These are phyloP conservation scores for Beauveria sp. DNA, from an alignment of 2,329 filamentous ascomycete genomes.

Conservation along the genomic window DNA sequence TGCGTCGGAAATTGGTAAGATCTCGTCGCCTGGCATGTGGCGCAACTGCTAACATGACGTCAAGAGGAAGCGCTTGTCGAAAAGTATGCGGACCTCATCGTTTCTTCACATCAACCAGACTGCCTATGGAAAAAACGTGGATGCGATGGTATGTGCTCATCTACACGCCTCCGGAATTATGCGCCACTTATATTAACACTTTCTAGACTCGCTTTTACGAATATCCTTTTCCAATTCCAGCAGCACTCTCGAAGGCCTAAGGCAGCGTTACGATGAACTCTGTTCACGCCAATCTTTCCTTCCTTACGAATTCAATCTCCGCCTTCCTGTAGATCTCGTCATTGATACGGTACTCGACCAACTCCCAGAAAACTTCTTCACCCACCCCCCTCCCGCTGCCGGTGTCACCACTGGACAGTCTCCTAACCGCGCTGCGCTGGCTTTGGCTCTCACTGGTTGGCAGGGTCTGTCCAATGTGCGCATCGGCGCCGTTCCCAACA, in stretches of 20 bases:
- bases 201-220: conserved; percentile 50
- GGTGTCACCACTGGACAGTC: conserved; percentile 15
- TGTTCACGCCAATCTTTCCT: conserved; percentile 46
- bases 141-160: conserved; percentile 65
- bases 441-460: conserved; percentile 69
- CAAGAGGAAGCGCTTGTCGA: conserved; percentile 61
- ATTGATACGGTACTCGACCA: conserved; percentile 42
- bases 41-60: conserved; percentile 15
- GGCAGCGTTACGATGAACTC: conserved; percentile 58
- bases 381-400: conserved; percentile 30
- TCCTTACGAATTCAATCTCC: conserved; percentile 55
- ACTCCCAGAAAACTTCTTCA: conserved; percentile 50
- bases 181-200: neutral
- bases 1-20: conserved; percentile 50
- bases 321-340: conserved; percentile 45
- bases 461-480: conserved; percentile 51
- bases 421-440: conserved; percentile 56
- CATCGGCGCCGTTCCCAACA: conserved; percentile 57
- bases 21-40: neutral
- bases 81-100: conserved; percentile 66
- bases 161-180: neutral
- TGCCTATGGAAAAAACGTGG: conserved; percentile 83
- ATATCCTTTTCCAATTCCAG: conserved; percentile 56
- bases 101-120: conserved; percentile 67
- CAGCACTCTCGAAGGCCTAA: conserved; percentile 49